Base-by-base conservation (phyloP, 2,329 filamentous ascomycete genomes). In the Arthrobotrys pseudoclavata region DNA sequence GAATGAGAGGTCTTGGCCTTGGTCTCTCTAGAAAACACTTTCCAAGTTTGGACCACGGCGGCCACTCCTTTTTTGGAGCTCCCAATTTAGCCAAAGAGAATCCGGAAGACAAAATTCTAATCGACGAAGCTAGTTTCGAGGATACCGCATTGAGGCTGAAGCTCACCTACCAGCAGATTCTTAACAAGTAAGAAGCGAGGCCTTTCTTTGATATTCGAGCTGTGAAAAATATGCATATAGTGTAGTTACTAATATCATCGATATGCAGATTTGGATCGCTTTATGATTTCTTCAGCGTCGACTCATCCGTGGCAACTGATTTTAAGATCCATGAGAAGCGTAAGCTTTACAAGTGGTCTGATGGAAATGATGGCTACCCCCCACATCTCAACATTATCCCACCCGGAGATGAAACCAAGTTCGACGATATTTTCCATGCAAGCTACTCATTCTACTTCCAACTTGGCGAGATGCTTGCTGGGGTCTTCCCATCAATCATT, bases 361-460 rank as follows among this genome's bases (percentile, higher is more conserved):
- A 64, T 9, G n/a, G 45, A 22, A 10, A 40, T 1, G 68, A 71
- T 22, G 34, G 34, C 37, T 83, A 82, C 34, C 82, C 82, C 12
- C 82, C 82, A n/a, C 81, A 82, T 70, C 70, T 83, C 9, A 80
- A 79, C 31, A 74, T 80, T 12, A 81, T 81, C 15, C 81, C 81
- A 12, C 74, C 79, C 6, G 78, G 80, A 40, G 79, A 82, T 26
- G 69, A 75, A 13, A 79, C 79, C 6, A 76, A 79, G 13, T 69
- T 80, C 26, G 70, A 80, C 3, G 74, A 80, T 4, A 81, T 82
- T 13, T 82, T 82, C 79, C 80, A 81, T 55, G 77, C 76, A 57
- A 81, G 79, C 67, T 66, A 81, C 37, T 57, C 81, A 5, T 76
- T 82, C 22, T 80, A 83, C 29, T 68, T 81, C n/a, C 79, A 81